These are phyloP conservation scores for Mycena venus DNA, from an alignment of 768 basidiomycete species.

Conservation along the genomic window DNA sequence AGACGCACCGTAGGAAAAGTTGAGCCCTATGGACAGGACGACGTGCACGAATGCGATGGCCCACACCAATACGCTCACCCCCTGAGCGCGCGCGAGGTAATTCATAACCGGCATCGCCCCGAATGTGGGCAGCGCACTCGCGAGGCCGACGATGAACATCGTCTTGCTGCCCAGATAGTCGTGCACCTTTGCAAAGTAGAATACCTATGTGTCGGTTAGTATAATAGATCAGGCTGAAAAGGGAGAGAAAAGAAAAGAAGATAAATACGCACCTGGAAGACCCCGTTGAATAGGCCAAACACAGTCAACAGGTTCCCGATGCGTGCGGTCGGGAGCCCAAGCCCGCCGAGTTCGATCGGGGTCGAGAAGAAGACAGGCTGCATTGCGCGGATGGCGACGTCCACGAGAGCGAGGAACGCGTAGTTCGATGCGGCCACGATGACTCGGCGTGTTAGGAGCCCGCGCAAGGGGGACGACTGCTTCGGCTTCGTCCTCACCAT, in stretches of 20 bases:
- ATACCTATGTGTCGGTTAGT: slow-evolving; percentile 59
- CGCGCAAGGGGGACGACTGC: slow-evolving; percentile 54
- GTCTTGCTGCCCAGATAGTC: slow-evolving; percentile 67
- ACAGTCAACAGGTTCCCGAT: slow-evolving; percentile 70
- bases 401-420: slow-evolving; percentile 70
- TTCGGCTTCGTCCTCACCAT: slow-evolving; percentile 7
- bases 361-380: slow-evolving; percentile 72
- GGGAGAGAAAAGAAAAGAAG: slow-evolving; percentile 54
- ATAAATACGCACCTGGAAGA: slow-evolving; percentile 57
- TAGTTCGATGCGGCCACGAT: slow-evolving; percentile 78
- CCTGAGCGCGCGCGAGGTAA: slow-evolving; percentile 49
- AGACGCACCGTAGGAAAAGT: slow-evolving; percentile 48
- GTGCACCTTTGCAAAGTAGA: slow-evolving; percentile 66
- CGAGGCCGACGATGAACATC: slow-evolving; percentile 60
- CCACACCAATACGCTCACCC: slow-evolving; percentile 43
- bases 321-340: slow-evolving; percentile 64
- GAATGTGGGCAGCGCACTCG: slow-evolving; percentile 58
- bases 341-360: slow-evolving; percentile 67
- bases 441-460: slow-evolving; percentile 66
- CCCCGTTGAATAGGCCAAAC: slow-evolving; percentile 65
- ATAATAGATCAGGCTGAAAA: no score
- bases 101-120: slow-evolving; percentile 66
- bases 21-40: slow-evolving; percentile 44
- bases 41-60: slow-evolving; percentile 43
- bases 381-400: slow-evolving; percentile 47